phyloP scores from a whole-genome alignment of 805 yeast genomes.

The Suhomyces faveliae region DNA sequence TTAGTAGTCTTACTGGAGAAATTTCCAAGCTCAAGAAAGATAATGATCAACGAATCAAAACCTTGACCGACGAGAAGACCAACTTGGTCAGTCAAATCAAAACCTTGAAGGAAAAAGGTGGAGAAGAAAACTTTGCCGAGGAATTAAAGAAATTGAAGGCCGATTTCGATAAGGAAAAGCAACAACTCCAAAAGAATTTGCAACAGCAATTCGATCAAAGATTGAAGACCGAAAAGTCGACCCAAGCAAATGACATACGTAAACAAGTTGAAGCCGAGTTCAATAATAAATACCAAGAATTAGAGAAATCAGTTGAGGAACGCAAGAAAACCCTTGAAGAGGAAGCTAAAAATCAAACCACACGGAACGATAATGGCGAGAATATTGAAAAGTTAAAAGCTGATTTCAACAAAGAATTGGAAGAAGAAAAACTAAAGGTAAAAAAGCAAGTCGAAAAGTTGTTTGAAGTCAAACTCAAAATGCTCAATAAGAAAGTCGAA shows the following conservation, averaged over 20 bases:
- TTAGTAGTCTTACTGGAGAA: constrained; percentile 23
- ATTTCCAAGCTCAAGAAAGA: constrained; percentile 13
- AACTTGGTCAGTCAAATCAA: constrained; percentile 22
- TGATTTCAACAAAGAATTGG: constrained; percentile 19
- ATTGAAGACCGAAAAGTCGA: constrained; percentile 13
- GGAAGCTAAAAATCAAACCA: constrained; percentile 26
- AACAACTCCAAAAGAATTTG: constrained; percentile 11
- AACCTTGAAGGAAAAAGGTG: constrained; percentile 24
- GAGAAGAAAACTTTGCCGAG: constrained; percentile 8
- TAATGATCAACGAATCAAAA: constrained; percentile 12
- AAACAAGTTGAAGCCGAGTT: constrained; percentile 26
- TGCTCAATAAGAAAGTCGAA: constrained; percentile 54
- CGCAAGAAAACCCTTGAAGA: constrained; percentile 37
- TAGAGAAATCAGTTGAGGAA: constrained; percentile 17
- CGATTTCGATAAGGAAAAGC: constrained; percentile 20
- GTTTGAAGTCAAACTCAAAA: constrained; percentile 55
- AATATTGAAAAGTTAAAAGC: constrained; percentile 16
- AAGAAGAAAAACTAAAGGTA: constrained; percentile 36
- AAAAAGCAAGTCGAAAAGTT: constrained; percentile 54
- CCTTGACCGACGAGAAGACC: constrained; percentile 15
- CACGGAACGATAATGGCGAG: constrained; percentile 8
- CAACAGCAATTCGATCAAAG: constrained; percentile 15
- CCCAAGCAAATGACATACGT: constrained; percentile 18
- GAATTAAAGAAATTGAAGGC: constrained; percentile 12
- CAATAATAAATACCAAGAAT: constrained; percentile 16